phyloP scores from a whole-genome alignment of 768 basidiomycete species.

The Podaxis sp. region DNA sequence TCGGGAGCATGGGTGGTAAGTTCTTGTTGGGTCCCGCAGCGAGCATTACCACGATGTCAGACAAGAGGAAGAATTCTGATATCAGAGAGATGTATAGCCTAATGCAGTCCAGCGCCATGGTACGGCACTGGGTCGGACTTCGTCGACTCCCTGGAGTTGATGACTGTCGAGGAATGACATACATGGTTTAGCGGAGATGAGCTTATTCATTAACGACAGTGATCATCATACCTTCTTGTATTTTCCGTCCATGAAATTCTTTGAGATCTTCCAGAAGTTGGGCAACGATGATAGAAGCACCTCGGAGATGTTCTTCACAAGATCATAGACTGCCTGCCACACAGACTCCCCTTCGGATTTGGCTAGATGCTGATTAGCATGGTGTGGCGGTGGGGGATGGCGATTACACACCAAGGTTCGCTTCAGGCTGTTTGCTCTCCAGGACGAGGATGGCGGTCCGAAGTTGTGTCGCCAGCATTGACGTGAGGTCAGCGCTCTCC shows the following conservation, averaged over 20 bases:
- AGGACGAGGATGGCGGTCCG: constrained; percentile 57
- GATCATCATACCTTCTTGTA: constrained; percentile 72
- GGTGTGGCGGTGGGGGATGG: not conserved
- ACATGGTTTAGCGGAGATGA: not conserved
- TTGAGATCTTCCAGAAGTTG: constrained; percentile 92
- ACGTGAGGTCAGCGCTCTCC: constrained; percentile 36
- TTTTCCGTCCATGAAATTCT: constrained; percentile 89
- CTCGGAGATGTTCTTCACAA: constrained; percentile 89
- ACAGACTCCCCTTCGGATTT: constrained; percentile 70
- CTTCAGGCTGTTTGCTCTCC: constrained; percentile 64
- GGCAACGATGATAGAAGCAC: constrained; percentile 81
- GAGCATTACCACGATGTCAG: constrained; percentile 66
- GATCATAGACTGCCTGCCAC: constrained; percentile 76
- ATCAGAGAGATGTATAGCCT: constrained; percentile 82
- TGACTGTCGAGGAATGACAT: constrained; percentile 22
- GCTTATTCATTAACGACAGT: not conserved
- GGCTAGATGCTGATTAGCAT: constrained; percentile 39
- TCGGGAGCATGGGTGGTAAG: constrained; percentile 60
- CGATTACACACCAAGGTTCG: constrained; percentile 50
- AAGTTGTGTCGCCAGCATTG: constrained; percentile 56
- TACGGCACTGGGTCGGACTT: constrained; percentile 78
- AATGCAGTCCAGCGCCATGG: constrained; percentile 87
- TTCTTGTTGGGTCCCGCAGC: constrained; percentile 42
- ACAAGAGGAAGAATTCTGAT: constrained; percentile 82
- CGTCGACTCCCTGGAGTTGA: constrained; percentile 56